phyloP scores from a whole-genome alignment of 2,329 filamentous ascomycete species.

The Cladosporium cucumerinum region DNA sequence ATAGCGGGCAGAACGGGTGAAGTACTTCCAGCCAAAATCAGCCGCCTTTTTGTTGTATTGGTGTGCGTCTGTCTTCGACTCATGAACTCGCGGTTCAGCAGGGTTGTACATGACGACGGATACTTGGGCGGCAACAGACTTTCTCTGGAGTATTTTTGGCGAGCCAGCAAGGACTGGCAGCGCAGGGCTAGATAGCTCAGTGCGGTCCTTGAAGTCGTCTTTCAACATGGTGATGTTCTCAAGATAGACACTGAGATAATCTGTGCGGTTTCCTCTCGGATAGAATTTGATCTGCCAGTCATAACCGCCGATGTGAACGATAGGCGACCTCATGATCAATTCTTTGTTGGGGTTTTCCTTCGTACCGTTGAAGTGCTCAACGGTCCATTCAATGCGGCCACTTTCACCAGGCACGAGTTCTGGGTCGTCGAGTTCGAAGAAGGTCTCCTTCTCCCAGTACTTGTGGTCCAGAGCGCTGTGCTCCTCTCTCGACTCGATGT shows the following conservation, averaged over 20 bases:
- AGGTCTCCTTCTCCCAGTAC: conserved; percentile 58
- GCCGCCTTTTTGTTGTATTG: conserved; percentile 57
- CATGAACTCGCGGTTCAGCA: conserved; percentile 57
- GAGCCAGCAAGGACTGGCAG: conserved; percentile 29
- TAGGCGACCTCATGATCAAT: conserved; percentile 56
- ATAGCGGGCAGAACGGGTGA: conserved; percentile 54
- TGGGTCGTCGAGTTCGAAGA: conserved; percentile 55
- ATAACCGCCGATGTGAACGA: conserved; percentile 55
- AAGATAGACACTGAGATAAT: conserved; percentile 58
- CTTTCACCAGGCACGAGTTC: conserved; percentile 53
- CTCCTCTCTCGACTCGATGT: conserved; percentile 51
- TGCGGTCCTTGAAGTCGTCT: conserved; percentile 22
- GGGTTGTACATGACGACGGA: conserved; percentile 63
- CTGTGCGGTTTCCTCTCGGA: conserved; percentile 57
- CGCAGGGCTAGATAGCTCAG: conserved; percentile 28
- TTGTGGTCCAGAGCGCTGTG: conserved; percentile 57
- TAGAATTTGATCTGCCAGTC: conserved; percentile 67
- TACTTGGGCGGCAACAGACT: conserved; percentile 56
- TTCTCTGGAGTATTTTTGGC: conserved; percentile 37
- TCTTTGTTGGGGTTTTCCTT: conserved; percentile 58
- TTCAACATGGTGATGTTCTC: conserved; percentile 54
- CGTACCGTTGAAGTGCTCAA: conserved; percentile 59
- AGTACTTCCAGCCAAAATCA: conserved; percentile 64
- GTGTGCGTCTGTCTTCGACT: conserved; percentile 55
- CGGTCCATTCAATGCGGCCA: conserved; percentile 57